phyloP scores from a whole-genome alignment of 305 asterid species.

The Plantago lanceolata region DNA sequence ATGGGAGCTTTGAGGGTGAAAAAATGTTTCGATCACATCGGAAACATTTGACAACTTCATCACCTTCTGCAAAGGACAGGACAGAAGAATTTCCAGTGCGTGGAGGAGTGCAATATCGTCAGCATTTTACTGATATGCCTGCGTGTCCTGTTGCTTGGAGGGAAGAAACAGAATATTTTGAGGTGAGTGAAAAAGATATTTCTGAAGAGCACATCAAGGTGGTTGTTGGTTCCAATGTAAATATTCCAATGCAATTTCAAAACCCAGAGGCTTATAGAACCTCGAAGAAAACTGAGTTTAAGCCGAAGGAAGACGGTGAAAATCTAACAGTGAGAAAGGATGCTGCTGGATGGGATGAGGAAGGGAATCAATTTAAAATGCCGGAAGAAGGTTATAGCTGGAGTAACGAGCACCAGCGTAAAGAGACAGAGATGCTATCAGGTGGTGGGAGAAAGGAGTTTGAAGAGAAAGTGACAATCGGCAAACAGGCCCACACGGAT shows the following conservation, averaged over 20 bases:
- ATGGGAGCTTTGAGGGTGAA: constrained; percentile 23
- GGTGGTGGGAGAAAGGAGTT: constrained; percentile 24
- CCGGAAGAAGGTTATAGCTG: constrained; percentile 23
- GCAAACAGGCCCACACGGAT: constrained; percentile 15
- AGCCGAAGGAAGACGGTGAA: constrained; percentile 28
- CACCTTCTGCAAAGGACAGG: constrained; percentile 34
- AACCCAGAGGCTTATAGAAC: constrained; percentile 28
- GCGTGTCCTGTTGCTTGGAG: constrained; percentile 36
- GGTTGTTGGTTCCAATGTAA: constrained; percentile 29
- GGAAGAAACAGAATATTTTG: constrained; percentile 37
- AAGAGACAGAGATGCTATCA: constrained; percentile 24
- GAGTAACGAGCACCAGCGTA: constrained; percentile 26
- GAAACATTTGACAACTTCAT: constrained; percentile 21
- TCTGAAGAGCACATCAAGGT: constrained; percentile 29
- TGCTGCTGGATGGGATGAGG: constrained; percentile 32
- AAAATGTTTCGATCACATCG: constrained; percentile 23
- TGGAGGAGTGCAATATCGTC: constrained; percentile 25
- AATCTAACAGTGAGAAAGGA: constrained; percentile 31
- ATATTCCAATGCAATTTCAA: constrained; percentile 25
- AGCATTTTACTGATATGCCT: constrained; percentile 28
- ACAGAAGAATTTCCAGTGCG: constrained; percentile 29
- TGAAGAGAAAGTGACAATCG: constrained; percentile 26
- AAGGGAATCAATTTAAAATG: constrained; percentile 29
- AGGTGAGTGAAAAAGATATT: constrained; percentile 36
- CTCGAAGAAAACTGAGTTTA: constrained; percentile 21